These are phyloP conservation scores for Zea luxurians DNA, from an alignment of 176 grass and related monocot genomes.

Conservation along the genomic window DNA sequence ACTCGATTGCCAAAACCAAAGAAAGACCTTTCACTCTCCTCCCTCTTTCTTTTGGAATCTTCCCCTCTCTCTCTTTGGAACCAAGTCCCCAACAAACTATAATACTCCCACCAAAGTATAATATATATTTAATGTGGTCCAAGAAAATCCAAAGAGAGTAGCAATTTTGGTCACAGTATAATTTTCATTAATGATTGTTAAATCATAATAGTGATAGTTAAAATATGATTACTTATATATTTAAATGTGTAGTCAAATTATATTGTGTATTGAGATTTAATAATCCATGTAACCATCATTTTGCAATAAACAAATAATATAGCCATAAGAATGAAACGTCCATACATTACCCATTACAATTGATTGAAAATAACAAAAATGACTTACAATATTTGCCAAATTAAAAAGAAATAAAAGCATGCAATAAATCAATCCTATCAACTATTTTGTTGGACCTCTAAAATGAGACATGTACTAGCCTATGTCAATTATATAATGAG, in stretches of 20 bases:
- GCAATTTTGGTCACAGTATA: neutral
- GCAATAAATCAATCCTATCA: neutral
- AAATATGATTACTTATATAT: neutral
- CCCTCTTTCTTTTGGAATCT: no score
- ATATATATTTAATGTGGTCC: no score
- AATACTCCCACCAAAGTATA: no score
- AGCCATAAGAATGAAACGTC: neutral
- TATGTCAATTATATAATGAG: slow-evolving; percentile 11
- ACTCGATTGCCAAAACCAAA: no score
- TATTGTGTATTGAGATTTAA: neutral
- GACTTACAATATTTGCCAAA: neutral
- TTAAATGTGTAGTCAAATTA: neutral
- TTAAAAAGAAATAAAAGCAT: neutral
- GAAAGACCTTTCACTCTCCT: no score
- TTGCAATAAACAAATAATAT: neutral
- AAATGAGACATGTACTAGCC: slow-evolving; percentile 34
- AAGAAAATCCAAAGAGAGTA: neutral
- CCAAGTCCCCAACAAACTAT: no score
- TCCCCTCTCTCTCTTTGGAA: no score
- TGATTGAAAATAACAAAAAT: neutral
- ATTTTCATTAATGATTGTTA: no score
- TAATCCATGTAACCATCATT: neutral
- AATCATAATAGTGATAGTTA: no score
- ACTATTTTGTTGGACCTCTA: neutral
- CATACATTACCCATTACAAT: neutral